Evolutionary conservation across 2,329 filamentous ascomycete genomes (phyloP).

Genomic region (Apiospora sp.): DNA sequence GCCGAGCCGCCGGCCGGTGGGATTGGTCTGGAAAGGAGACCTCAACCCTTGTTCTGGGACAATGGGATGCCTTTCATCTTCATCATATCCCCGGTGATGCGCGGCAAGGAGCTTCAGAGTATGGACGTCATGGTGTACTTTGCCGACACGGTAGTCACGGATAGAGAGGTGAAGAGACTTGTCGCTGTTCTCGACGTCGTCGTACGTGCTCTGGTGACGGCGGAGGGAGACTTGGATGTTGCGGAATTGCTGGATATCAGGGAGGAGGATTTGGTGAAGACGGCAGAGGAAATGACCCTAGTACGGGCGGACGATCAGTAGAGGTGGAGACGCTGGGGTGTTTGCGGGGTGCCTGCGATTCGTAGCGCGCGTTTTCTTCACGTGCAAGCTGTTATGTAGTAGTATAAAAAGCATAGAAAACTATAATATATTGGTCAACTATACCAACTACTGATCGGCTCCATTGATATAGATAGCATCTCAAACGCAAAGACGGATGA

Average conservation of each 20-base stretch:
- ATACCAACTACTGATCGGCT: not conserved
- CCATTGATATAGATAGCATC: not conserved
- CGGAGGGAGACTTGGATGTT: not conserved
- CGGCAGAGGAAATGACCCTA: not conserved
- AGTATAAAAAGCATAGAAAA: not conserved
- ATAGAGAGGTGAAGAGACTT: not conserved
- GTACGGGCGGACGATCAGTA: not conserved
- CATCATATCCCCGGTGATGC: not conserved
- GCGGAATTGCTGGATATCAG: not conserved
- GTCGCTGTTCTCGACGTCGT: constrained; percentile 2
- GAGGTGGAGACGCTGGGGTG: not conserved
- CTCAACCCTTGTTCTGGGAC: not conserved
- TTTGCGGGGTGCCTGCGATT: not conserved
- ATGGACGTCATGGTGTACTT: constrained; percentile 1
- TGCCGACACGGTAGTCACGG: not conserved
- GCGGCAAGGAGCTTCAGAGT: not conserved
- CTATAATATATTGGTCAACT: not conserved
- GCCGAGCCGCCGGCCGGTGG: not conserved
- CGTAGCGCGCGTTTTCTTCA: not conserved
- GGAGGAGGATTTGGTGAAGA: not conserved
- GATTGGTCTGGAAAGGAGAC: constrained; percentile 13
- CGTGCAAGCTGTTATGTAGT: not conserved
- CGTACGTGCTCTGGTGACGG: not conserved
- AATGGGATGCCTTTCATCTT: constrained; percentile 1
- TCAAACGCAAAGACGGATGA: no score